Evolutionary conservation across 177 flowering plant species (phyloP).

Genomic region (Vitis hybrid): DNA sequence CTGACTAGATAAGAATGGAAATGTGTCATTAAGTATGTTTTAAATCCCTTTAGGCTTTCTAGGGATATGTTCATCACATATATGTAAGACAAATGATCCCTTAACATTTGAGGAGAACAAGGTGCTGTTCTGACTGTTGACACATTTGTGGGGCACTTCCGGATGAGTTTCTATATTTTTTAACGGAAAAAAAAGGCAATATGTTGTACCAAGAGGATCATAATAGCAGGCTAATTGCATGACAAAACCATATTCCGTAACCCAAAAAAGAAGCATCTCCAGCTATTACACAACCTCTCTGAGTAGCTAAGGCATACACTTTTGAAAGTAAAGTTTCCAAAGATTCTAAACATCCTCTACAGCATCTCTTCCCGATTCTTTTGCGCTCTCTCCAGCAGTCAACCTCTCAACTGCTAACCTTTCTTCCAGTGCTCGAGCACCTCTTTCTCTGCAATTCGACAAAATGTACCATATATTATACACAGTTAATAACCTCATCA

Average conservation of each 20-base stretch:
- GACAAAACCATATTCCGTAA: slow-evolving; percentile 14
- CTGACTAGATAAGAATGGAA: too few species aligned
- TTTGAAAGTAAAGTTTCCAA: not conserved
- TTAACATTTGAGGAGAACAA: too few species aligned
- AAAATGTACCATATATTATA: not conserved
- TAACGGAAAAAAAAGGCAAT: too few species aligned
- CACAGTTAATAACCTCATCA: too few species aligned
- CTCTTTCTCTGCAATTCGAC: slow-evolving; percentile 75
- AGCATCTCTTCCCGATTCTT: slow-evolving; percentile 56
- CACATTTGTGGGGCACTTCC: too few species aligned
- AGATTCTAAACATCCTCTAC: slow-evolving; percentile 59
- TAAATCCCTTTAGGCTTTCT: too few species aligned
- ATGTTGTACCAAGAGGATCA: not conserved
- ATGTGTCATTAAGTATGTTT: too few species aligned
- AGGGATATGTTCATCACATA: too few species aligned
- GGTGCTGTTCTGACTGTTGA: too few species aligned
- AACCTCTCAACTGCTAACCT: slow-evolving; percentile 77
- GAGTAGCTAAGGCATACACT: not conserved
- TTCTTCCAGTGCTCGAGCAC: slow-evolving; percentile 95
- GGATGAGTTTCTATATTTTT: not conserved
- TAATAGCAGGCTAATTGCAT: slow-evolving; percentile 10
- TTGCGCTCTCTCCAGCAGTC: slow-evolving; percentile 38
- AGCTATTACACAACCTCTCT: slow-evolving; percentile 11
- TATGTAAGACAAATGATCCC: too few species aligned
- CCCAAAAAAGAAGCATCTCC: slow-evolving; percentile 3